Base-by-base conservation (phyloP, 805 yeast species). In the Saturnispora gosingensis region DNA sequence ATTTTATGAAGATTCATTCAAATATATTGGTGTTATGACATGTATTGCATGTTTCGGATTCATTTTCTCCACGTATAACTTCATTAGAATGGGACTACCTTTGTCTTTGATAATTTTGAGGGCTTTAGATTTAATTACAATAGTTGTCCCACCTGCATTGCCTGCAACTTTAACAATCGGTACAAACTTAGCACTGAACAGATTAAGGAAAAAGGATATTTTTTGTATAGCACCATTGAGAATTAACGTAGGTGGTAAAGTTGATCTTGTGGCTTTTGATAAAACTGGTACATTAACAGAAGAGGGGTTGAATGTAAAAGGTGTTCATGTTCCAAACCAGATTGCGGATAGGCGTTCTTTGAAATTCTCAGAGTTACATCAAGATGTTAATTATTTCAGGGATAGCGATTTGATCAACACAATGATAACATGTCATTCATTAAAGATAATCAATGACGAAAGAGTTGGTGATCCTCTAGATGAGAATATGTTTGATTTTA, bases 131-230 rank as follows among this genome's bases (percentile, higher is more conserved):
- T 79, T 93, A 49, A 84, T 93, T 50, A 93, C 99, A 0, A 89
- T 93, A 64, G 99, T 93, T 6, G 97, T 93, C 1, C 99, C 99
- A 1, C 99, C 99, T 1, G 99, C 99, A 0, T 74, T 93, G 44
- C 99, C 99, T 0, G 99, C 99, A 0, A 93, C 99, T 0, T 71
- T 93, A 54, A 89, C 99, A 0, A 91, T 93, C 54, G 99, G 99
- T 18, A 90, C 97, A 0, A 88, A 91, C 57, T 90, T 93, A 71
- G 96, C 99, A 0, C 68, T 93, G 25, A 73, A 81, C 30, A 74
- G 98, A 55, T 72, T 93, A 55, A 81, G 88, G 55, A 69, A 75
- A 54, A 77, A 78, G 54, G 72, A 77, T 40, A 82, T 95, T 1
- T 93, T 83, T 60, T 93, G 99, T 66, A 91, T 91, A 51, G 81